Conservation (phyloP, 495 filamentous ascomycete species). For the Talaromyces thailandensis region DNA sequence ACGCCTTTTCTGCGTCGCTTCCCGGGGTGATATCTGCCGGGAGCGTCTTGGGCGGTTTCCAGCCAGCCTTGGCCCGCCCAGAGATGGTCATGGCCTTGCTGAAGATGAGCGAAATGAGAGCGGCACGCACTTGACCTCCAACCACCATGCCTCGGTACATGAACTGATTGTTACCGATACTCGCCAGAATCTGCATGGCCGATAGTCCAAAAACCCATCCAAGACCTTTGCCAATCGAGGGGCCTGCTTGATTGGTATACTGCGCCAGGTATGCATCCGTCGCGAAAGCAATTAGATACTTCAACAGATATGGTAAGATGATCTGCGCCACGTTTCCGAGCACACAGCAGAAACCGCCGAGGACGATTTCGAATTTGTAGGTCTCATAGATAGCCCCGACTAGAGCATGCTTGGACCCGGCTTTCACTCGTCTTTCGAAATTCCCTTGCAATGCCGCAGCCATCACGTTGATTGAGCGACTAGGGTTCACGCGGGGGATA, state of each 20-base stretch:
- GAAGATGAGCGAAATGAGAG: conserved; percentile 66
- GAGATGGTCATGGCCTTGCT: conserved; percentile 79
- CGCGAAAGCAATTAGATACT: conserved; percentile 72
- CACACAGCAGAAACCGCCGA: conserved; percentile 71
- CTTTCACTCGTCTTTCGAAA: conserved; percentile 54
- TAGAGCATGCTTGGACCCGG: conserved; percentile 65
- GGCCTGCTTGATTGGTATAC: conserved; percentile 42
- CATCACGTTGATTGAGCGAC: conserved; percentile 58
- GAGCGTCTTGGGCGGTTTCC: conserved; percentile 20
- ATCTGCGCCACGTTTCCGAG: conserved; percentile 57
- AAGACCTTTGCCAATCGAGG: conserved; percentile 56
- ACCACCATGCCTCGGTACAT: conserved; percentile 78
- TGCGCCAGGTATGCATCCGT: conserved; percentile 62
- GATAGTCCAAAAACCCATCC: conserved; percentile 70
- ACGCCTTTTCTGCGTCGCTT: conserved; percentile 26
- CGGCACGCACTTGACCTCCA: conserved; percentile 66
- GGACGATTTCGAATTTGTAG: conserved; percentile 74
- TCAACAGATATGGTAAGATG: conserved; percentile 61
- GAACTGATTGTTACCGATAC: conserved; percentile 68
- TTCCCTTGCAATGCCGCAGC: conserved; percentile 52
- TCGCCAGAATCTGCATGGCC: conserved; percentile 64
- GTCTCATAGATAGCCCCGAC: conserved; percentile 78
- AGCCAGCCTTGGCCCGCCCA: conserved; percentile 67
- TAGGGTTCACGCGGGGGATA: conserved; percentile 78
- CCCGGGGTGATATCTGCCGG: conserved; percentile 23